These are phyloP conservation scores for Aspergillus latus DNA, from an alignment of 2,329 filamentous ascomycete genomes.

Conservation along the genomic window DNA sequence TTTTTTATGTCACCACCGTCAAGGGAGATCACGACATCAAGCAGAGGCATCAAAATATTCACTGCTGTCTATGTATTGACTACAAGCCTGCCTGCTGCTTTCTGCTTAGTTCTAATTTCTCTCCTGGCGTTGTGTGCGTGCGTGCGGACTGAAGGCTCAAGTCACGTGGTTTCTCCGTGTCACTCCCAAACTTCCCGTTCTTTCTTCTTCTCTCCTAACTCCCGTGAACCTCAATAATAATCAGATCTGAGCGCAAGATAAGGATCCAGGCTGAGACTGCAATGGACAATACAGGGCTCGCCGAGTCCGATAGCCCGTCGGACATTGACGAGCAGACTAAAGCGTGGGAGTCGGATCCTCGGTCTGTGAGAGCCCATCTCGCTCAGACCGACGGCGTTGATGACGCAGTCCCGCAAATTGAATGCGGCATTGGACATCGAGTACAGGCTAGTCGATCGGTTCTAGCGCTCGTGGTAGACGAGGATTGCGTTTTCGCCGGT, in stretches of 20 bases:
- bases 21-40: slow-evolving; percentile 16
- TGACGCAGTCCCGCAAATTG: slow-evolving; percentile 24
- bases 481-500: slow-evolving; percentile 82
- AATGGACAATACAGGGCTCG: slow-evolving; percentile 34
- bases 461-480: slow-evolving; percentile 76
- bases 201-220: slow-evolving; percentile 1
- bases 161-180: slow-evolving; percentile 15
- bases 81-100: background rate
- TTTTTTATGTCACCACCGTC: slow-evolving; percentile 14
- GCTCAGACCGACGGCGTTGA: slow-evolving; percentile 21
- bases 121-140: background rate
- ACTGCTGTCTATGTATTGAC: slow-evolving; percentile 7
- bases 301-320: slow-evolving; percentile 36
- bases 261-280: slow-evolving; percentile 25
- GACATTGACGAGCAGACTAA: slow-evolving; percentile 38
- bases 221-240: background rate
- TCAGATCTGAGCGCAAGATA: background rate
- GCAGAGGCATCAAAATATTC: background rate
- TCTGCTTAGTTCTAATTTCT: background rate
- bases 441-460: slow-evolving; percentile 45
- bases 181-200: background rate
- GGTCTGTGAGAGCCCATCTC: slow-evolving; percentile 20
- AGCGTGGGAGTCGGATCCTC: slow-evolving; percentile 33
- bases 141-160: slow-evolving; percentile 1
- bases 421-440: slow-evolving; percentile 44